Evolutionary conservation across 352 stramenopile genomes (phyloP).

Genomic region (Thalassiosira sp.): DNA sequence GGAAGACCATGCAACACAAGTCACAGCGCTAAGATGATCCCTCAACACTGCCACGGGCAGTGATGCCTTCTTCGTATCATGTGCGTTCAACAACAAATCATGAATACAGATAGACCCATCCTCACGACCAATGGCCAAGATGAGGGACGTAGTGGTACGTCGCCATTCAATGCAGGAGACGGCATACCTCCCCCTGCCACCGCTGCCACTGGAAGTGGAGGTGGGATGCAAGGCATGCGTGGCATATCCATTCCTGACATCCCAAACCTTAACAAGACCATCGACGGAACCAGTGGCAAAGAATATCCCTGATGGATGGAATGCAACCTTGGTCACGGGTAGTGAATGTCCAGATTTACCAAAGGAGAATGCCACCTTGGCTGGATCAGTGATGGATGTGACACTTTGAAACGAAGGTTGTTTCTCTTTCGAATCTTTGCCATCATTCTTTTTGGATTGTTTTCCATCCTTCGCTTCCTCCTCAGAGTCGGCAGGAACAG

Average conservation of each 20-base stretch:
- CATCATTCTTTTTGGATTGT: conserved; percentile 13
- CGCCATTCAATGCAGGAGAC: conserved; percentile 69
- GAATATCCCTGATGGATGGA: conserved; percentile 82
- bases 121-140: conserved; percentile 82
- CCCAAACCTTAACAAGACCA: conserved; percentile 89
- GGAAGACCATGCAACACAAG: conserved; percentile 89
- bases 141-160: conserved; percentile 48
- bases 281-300: conserved; percentile 95
- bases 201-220: conserved; percentile 28
- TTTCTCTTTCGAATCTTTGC: conserved; percentile 15
- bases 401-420: conserved; percentile 24
- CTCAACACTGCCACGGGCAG: conserved; percentile 85
- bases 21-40: conserved; percentile 94
- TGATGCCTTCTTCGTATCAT: conserved; percentile 86
- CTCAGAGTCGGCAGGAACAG: conserved; percentile 7
- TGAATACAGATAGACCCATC: conserved; percentile 80
- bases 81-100: conserved; percentile 81
- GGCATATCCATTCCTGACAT: conserved; percentile 72
- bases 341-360: conserved; percentile 71
- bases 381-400: conserved; percentile 40
- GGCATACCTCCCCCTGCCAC: conserved; percentile 51
- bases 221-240: conserved; percentile 82
- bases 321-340: conserved; percentile 70
- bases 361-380: conserved; percentile 62
- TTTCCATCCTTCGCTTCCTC: conserved; percentile 7